Conservation (phyloP, 148 eudicot genomes). For the Camellia sinensis region DNA sequence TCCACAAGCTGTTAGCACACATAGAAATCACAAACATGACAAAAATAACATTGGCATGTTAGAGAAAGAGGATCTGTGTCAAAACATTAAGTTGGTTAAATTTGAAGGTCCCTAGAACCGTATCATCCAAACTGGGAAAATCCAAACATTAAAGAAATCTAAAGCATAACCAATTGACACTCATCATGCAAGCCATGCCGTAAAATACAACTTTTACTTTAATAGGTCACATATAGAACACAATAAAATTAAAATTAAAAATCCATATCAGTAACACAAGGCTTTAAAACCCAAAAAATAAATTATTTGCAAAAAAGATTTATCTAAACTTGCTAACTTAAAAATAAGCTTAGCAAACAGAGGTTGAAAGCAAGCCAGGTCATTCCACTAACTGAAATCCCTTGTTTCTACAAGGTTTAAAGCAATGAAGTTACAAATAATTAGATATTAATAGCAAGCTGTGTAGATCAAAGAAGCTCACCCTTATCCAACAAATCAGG, state of each 20-base stretch:
- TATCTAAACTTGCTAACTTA: neutral
- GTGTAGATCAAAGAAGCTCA: constrained; percentile 27
- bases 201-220: neutral
- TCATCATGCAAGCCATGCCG: neutral
- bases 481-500: constrained; percentile 27
- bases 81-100: neutral
- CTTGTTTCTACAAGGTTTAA: neutral
- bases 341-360: neutral
- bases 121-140: neutral
- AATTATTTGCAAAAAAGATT: neutral
- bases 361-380: neutral
- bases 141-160: neutral
- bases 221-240: neutral
- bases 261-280: neutral
- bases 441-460: neutral
- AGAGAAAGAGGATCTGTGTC: neutral
- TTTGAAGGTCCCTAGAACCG: neutral
- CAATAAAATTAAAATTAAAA: neutral
- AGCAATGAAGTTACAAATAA: neutral
- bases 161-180: neutral
- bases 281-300: neutral
- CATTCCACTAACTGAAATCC: neutral
- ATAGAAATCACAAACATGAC: neutral
- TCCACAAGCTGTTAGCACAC: constrained; percentile 5
- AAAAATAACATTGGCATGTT: neutral